Conservation (phyloP, 192 early-diverging fungal species). For the Mortierella antarctica region DNA sequence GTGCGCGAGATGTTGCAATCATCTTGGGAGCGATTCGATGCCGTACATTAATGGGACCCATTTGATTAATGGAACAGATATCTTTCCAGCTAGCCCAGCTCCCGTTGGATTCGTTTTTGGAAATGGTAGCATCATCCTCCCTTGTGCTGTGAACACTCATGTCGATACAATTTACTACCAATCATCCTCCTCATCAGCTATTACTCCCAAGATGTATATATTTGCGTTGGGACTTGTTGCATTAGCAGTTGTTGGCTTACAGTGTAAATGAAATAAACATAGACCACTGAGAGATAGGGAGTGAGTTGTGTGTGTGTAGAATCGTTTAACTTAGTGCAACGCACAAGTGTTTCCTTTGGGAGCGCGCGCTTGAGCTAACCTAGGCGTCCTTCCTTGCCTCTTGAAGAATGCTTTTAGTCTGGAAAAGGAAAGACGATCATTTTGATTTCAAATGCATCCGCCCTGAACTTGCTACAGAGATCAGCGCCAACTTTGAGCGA, state of each 20-base stretch:
- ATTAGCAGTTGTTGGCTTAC: conserved; percentile 21
- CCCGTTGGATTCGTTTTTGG: conserved; percentile 20
- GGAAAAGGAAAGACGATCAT: too few relatives aligned
- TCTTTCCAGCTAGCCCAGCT: conserved; percentile 17
- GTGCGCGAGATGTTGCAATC: conserved; percentile 3
- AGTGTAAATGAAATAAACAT: too few relatives aligned
- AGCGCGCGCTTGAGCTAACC: too few relatives aligned
- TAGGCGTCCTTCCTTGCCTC: too few relatives aligned
- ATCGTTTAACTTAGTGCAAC: too few relatives aligned
- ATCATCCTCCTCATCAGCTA: conserved; percentile 16
- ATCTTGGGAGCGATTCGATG: conserved; percentile 2
- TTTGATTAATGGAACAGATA: conserved; percentile 24
- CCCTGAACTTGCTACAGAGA: too few relatives aligned
- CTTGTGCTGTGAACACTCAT: conserved; percentile 20
- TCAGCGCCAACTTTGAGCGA: too few relatives aligned
- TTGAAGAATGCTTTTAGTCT: too few relatives aligned
- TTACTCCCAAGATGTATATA: conserved; percentile 22
- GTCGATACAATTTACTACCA: conserved; percentile 18
- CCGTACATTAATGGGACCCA: conserved; percentile 21
- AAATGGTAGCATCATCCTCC: conserved; percentile 33
- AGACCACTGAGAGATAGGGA: too few relatives aligned
- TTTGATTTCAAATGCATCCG: too few relatives aligned
- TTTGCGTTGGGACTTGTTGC: conserved; percentile 24
- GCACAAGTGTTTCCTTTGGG: too few relatives aligned
- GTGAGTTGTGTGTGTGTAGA: too few relatives aligned